These are phyloP conservation scores for Physcomitrium patens DNA, from an alignment of 225 moss, liverwort and hornwort species.

Conservation along the genomic window DNA sequence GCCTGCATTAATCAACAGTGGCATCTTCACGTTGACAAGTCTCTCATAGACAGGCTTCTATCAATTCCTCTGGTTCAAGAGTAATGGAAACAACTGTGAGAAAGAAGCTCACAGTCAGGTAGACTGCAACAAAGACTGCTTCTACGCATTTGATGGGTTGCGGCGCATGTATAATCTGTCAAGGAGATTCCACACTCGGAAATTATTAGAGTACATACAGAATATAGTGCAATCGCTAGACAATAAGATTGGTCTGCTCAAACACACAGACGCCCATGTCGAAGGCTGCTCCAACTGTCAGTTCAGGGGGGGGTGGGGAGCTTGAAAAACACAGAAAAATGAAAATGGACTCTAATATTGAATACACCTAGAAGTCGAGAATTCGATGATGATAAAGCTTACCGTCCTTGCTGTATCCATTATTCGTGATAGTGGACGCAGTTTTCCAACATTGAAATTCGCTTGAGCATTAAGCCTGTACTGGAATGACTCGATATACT, in stretches of 20 bases:
- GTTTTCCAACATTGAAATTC: slow-evolving; percentile 77
- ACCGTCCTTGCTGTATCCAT: slow-evolving; percentile 95
- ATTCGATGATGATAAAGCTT: neutral
- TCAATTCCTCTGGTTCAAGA: too few relatives aligned
- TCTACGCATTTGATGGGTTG: slow-evolving; percentile 92
- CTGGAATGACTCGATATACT: slow-evolving; percentile 75
- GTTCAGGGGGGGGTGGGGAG: too few relatives aligned
- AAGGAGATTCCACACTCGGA: neutral
- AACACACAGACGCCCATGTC: neutral
- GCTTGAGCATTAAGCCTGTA: slow-evolving; percentile 73
- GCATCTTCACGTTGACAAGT: neutral
- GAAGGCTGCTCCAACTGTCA: too few relatives aligned
- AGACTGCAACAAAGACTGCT: slow-evolving; percentile 86
- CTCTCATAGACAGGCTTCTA: neutral
- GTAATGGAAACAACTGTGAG: neutral
- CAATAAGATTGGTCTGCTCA: neutral
- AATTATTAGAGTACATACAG: neutral
- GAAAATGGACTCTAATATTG: neutral
- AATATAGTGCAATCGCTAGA: neutral
- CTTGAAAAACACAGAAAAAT: too few relatives aligned
- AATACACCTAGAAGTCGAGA: neutral
- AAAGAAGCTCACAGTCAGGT: slow-evolving; percentile 67
- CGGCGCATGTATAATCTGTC: slow-evolving; percentile 81
- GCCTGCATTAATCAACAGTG: slow-evolving; percentile 42
- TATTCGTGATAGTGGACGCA: slow-evolving; percentile 70